Conservation (phyloP, 495 filamentous ascomycete genomes). For the Penicillium daleae region DNA sequence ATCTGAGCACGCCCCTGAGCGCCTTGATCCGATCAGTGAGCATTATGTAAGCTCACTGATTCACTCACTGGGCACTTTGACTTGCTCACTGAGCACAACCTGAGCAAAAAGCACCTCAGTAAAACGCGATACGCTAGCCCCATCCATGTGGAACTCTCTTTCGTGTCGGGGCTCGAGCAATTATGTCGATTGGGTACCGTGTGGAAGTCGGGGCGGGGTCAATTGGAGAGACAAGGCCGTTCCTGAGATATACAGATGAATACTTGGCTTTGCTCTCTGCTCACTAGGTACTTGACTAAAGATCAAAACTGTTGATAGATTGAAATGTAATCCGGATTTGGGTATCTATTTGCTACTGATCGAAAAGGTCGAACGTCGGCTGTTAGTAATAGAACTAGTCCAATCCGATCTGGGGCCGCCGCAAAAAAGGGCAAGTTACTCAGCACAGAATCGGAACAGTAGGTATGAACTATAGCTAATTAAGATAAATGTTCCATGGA, state of each 20-base stretch:
- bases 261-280: no score
- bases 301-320: neutral
- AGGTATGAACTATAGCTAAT: neutral
- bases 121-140: neutral
- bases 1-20: no score
- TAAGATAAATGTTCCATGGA: neutral
- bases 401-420: neutral
- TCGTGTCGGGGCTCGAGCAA: no score
- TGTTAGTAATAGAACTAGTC: neutral
- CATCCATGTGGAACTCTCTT: neutral
- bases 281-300: no score
- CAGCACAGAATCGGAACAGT: neutral
- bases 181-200: no score
- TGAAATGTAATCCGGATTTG: neutral
- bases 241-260: no score
- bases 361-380: neutral
- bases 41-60: no score
- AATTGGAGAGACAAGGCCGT: neutral
- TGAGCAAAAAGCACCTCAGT: neutral
- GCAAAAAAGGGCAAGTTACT: neutral
- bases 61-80: no score
- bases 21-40: no score
- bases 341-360: slow-evolving; percentile 3
- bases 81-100: no score
- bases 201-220: neutral